Evolutionary conservation across 78 protist species (phyloP).

Genomic region (Dictyostelium purpureum): DNA sequence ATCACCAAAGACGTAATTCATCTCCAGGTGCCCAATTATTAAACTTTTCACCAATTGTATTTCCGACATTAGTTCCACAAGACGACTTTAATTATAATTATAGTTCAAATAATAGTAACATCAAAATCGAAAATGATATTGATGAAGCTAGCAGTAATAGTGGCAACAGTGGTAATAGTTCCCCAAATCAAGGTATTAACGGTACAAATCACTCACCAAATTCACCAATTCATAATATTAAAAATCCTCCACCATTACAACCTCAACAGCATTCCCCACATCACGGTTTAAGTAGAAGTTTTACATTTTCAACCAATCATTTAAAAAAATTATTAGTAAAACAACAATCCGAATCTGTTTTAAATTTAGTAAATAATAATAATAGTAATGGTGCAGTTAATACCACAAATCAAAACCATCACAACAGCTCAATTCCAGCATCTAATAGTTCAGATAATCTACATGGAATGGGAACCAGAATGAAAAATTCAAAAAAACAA

Average conservation of each 20-base stretch:
- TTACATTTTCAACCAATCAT: too few species aligned
- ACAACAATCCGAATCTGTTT: not conserved
- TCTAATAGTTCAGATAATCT: too few species aligned
- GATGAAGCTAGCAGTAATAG: not conserved
- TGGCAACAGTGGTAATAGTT: not conserved
- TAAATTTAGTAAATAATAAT: not conserved
- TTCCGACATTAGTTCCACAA: not conserved
- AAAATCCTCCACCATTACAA: too few species aligned
- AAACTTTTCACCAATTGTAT: not conserved
- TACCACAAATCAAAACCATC: too few species aligned
- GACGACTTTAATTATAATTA: not conserved
- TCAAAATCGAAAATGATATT: not conserved
- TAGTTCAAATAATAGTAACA: not conserved
- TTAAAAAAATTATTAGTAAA: not conserved
- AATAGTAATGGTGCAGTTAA: not conserved
- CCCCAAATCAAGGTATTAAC: too few species aligned
- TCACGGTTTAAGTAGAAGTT: too few species aligned
- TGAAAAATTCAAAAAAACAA: too few species aligned
- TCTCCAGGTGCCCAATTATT: not conserved
- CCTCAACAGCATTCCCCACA: not conserved
- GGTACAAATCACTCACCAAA: too few species aligned
- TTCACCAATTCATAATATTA: too few species aligned
- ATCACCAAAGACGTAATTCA: conserved; percentile 21
- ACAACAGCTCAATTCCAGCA: too few species aligned
- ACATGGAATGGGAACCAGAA: too few species aligned